A percentile compares a stretch with the other conserved stretches of the same genome.
Evolutionary conservation across 2,329 filamentous ascomycete species (phyloP).

Genomic region (Trichoderma harzianum): DNA sequence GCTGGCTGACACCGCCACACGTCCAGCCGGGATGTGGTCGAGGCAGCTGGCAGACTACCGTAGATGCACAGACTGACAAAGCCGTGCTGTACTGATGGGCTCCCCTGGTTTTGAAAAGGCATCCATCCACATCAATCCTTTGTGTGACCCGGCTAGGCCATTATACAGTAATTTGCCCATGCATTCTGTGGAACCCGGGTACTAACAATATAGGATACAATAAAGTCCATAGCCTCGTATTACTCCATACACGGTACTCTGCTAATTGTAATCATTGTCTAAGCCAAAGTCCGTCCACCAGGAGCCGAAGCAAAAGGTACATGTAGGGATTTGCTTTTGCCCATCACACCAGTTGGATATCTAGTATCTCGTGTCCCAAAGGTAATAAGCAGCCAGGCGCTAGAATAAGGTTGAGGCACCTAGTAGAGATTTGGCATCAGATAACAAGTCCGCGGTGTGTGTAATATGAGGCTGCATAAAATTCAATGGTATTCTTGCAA

Average conservation of each 20-base stretch:
- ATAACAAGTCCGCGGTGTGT: neutral
- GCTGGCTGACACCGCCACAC: constrained; percentile 4
- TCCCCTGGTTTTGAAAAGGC: neutral
- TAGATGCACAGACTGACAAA: neutral
- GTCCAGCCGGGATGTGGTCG: neutral
- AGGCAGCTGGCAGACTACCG: neutral
- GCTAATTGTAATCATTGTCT: neutral
- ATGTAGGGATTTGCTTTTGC: neutral
- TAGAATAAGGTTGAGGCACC: neutral
- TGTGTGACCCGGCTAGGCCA: neutral
- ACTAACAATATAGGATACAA: neutral
- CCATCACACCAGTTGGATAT: neutral
- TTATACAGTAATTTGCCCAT: neutral
- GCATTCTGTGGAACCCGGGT: neutral
- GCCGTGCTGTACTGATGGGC: neutral
- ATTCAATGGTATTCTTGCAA: constrained; percentile 21
- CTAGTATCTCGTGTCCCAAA: neutral
- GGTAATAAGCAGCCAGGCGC: neutral
- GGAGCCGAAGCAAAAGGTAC: neutral
- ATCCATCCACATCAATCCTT: neutral
- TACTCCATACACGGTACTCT: neutral
- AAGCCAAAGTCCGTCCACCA: neutral
- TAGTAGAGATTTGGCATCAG: neutral
- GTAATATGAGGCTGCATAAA: neutral
- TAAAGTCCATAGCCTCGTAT: neutral